Conservation (phyloP, 495 filamentous ascomycete species). For the Tetracladium setigerum region DNA sequence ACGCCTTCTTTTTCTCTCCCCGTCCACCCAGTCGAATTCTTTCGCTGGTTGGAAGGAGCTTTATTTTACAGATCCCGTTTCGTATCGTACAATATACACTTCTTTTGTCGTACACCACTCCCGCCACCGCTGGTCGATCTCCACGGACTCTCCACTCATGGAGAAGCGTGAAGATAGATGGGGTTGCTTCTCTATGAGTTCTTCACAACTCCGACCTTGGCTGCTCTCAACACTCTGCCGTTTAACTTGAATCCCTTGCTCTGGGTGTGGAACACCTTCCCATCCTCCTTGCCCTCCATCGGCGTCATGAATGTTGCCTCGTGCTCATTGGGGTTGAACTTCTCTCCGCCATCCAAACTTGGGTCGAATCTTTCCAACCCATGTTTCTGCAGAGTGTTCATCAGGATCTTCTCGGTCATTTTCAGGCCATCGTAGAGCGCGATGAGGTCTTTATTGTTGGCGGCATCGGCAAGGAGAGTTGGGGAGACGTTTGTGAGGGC, state of each 20-base stretch:
- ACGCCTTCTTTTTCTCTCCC: too few relatives aligned
- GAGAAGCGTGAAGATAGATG: not conserved
- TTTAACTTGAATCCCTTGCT: slow-evolving; percentile 93
- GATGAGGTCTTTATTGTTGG: slow-evolving; percentile 58
- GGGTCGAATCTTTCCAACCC: slow-evolving; percentile 87
- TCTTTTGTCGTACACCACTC: too few relatives aligned
- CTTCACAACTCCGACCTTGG: slow-evolving; percentile 90
- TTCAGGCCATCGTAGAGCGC: slow-evolving; percentile 81
- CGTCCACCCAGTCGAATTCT: too few relatives aligned
- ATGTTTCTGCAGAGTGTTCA: slow-evolving; percentile 87
- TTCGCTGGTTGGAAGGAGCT: too few relatives aligned
- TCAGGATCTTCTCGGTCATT: slow-evolving; percentile 88
- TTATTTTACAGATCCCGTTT: too few relatives aligned
- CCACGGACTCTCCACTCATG: not conserved
- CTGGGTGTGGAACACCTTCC: slow-evolving; percentile 84
- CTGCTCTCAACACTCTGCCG: slow-evolving; percentile 79
- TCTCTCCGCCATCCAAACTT: slow-evolving; percentile 45
- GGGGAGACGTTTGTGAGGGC: slow-evolving; percentile 72
- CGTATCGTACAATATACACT: too few relatives aligned
- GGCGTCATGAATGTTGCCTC: slow-evolving; percentile 93
- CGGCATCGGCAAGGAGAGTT: slow-evolving; percentile 52
- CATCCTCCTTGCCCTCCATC: slow-evolving; percentile 76
- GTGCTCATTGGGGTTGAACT: slow-evolving; percentile 92
- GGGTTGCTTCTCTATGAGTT: slow-evolving; percentile 27
- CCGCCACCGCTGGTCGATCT: too few relatives aligned